Base-by-base conservation (phyloP, 495 filamentous ascomycete species). In the Aspergillus nanangensis region DNA sequence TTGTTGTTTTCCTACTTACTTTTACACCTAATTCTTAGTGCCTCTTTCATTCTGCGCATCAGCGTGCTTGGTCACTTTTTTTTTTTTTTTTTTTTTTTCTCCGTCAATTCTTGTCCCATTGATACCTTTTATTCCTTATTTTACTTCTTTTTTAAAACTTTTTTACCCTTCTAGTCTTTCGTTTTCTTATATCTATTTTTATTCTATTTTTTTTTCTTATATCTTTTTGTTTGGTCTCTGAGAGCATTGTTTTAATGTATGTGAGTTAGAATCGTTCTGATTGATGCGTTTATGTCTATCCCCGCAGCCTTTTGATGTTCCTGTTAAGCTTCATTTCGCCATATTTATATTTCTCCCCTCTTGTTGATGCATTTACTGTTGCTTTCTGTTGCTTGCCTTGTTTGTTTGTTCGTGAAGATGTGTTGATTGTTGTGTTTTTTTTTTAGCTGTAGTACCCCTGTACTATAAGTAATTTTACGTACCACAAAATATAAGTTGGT, bases 401-500 rank as follows among this genome's bases (percentile, higher is more conserved):
- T 41, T 51, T 41, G 32, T 34, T 35, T 38, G 34, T 42, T 44
- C 32, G 45, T 47, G 32, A 24, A 44, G 45, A 49, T 60, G 57
- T 51, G 48, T 33, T 57, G 25, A 17, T 39, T 38, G 34, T 38
- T 51, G 41, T 31, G 29, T 45, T 47, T 45, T 45, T 48, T 40
- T 23, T 56, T 56, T 57, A 51, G 56, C 55, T 61, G 54, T 61
- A 58, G 60, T 66, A 62, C 56, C 54, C 25, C 62, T 70, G 66
- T 70, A 70, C 64, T 62, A 70, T 70, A 70, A 61, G 66, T 68
- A 65, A 67, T 67, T 60, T 61, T 7, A 11, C 11, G 5, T 61
- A 63, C 56, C 61, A 58, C 59, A 64, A 50, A 58, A 53, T 54
- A 50, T 40, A 58, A 57, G 29, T 52, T 55, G 47, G 59, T 61